Evolutionary conservation across 176 grass and related monocot species (phyloP).

Genomic region (Puya raimondii): DNA sequence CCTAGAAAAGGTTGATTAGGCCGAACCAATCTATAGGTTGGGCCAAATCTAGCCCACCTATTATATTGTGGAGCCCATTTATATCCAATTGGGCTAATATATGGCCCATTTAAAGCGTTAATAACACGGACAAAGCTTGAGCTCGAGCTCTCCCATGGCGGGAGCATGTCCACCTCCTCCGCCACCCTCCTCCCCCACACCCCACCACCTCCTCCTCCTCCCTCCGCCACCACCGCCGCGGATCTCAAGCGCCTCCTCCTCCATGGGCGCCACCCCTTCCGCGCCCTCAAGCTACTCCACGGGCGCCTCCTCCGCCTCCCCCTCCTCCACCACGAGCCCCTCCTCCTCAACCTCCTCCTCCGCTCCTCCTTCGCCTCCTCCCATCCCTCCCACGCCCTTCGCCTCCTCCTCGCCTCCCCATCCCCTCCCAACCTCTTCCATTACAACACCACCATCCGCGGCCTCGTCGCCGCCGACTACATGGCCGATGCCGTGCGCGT

Average conservation of each 20-base stretch:
- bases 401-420: slow-evolving; percentile 3
- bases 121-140: no score
- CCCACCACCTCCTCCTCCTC: not conserved
- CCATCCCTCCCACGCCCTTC: slow-evolving; percentile 3
- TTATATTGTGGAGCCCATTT: no score
- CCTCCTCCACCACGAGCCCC: slow-evolving; percentile 3
- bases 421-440: slow-evolving; percentile 17
- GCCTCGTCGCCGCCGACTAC: slow-evolving; percentile 21
- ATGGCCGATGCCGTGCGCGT: slow-evolving; percentile 34
- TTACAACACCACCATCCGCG: slow-evolving; percentile 26
- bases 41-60: no score
- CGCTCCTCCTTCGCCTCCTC: slow-evolving; percentile 36
- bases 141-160: not conserved
- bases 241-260: slow-evolving; percentile 18
- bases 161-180: not conserved
- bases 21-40: no score
- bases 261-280: slow-evolving; percentile 11
- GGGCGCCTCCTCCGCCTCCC: slow-evolving; percentile 16
- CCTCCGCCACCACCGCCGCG: not conserved
- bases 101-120: no score
- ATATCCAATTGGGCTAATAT: no score
- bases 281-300: slow-evolving; percentile 31
- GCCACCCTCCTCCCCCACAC: not conserved
- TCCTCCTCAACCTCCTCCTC: slow-evolving; percentile 31
- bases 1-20: no score